Evolutionary conservation across 2,329 filamentous ascomycete genomes (phyloP).

Genomic region (Colletotrichum lini): DNA sequence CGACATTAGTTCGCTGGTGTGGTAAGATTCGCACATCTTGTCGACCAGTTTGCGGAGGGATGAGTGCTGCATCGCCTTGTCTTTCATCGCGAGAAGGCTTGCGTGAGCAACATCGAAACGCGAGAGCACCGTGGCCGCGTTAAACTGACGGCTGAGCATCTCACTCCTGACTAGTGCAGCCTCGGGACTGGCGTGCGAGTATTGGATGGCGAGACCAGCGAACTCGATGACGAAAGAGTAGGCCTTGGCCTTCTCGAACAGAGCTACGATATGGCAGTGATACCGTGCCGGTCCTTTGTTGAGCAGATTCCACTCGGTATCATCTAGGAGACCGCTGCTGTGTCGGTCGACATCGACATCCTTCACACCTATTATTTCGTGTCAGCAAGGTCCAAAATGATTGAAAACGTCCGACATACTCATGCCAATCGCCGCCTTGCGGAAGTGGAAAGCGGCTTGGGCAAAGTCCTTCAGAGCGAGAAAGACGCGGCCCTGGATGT

Average conservation of each 20-base stretch:
- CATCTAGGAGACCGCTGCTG: conserved; percentile 78
- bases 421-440: conserved; percentile 85
- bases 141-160: conserved; percentile 87
- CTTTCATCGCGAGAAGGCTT: conserved; percentile 80
- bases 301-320: conserved; percentile 78
- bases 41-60: conserved; percentile 79
- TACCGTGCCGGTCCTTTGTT: conserved; percentile 85
- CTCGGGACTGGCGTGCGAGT: conserved; percentile 58
- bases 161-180: conserved; percentile 70
- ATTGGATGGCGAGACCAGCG: conserved; percentile 80
- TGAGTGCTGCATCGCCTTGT: conserved; percentile 79
- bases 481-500: conserved; percentile 86
- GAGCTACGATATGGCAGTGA: conserved; percentile 85
- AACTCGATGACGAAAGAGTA: conserved; percentile 90
- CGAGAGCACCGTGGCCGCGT: conserved; percentile 82
- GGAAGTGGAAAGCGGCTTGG: conserved; percentile 82
- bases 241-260: conserved; percentile 84
- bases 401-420: conserved; percentile 69
- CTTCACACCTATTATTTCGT: conserved; percentile 56
- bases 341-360: conserved; percentile 65
- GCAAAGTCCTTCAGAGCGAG: conserved; percentile 81
- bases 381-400: conserved; percentile 47
- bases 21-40: conserved; percentile 77
- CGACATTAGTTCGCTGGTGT: conserved; percentile 77
- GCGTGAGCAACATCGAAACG: conserved; percentile 88